A percentile compares a stretch with the other conserved stretches of the same genome.
Evolutionary conservation across 2,329 filamentous ascomycete genomes (phyloP).

Genomic region (Amesomyces nigricolor): DNA sequence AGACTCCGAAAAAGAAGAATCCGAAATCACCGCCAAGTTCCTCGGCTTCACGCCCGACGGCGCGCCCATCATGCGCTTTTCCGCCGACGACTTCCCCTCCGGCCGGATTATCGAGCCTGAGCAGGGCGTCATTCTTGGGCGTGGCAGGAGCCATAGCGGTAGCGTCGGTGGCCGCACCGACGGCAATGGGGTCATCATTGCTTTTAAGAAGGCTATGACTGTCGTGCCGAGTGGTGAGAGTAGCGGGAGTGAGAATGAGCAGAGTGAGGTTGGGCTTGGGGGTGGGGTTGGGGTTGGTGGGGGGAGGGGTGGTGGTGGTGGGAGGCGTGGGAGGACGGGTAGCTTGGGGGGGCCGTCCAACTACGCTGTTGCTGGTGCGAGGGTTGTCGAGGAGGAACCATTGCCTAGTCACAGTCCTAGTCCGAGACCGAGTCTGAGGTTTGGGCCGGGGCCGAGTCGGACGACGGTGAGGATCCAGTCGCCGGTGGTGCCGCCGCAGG

Average conservation of each 20-base stretch:
- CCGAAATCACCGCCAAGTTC: constrained; percentile 31
- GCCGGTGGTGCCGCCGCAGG: constrained; percentile 18
- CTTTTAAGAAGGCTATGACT: constrained; percentile 32
- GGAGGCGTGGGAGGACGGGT: not conserved
- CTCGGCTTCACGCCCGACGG: constrained; percentile 43
- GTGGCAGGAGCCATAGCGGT: constrained; percentile 28
- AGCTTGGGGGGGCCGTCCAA: not conserved
- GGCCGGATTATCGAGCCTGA: constrained; percentile 27
- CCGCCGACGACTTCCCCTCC: constrained; percentile 27
- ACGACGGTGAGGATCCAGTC: not conserved
- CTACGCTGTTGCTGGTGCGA: not conserved
- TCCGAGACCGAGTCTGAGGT: too few relatives aligned
- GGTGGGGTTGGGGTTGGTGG: not conserved
- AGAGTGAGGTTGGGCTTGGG: not conserved
- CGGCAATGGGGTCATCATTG: constrained; percentile 31
- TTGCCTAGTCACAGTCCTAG: too few relatives aligned
- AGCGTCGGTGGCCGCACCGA: too few relatives aligned
- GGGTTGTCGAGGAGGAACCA: not conserved
- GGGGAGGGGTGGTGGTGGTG: not conserved
- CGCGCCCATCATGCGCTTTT: constrained; percentile 42
- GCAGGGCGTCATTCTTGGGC: constrained; percentile 35
- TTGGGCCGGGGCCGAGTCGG: too few relatives aligned
- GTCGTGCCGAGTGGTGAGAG: not conserved
- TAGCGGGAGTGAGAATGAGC: not conserved
- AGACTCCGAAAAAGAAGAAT: constrained; percentile 32